Evolutionary conservation across 2,329 filamentous ascomycete genomes (phyloP).

Genomic region (Colletotrichum shisoi): DNA sequence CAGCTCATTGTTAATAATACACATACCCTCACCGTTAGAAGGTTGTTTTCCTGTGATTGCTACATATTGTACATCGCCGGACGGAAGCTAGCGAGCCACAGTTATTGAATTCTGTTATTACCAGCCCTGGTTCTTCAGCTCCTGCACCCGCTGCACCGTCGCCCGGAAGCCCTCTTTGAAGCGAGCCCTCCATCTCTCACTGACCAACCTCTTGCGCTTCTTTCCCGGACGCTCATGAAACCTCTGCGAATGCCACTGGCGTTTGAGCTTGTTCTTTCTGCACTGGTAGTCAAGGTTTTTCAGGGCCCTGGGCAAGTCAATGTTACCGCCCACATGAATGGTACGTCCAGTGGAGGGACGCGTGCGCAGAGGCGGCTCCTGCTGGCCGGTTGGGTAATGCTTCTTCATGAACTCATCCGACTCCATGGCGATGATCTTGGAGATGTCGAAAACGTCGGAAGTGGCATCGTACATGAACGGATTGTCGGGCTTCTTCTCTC

Average conservation of each 20-base stretch:
- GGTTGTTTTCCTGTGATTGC: slow-evolving; percentile 11
- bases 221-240: slow-evolving; percentile 79
- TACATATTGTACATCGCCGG: slow-evolving; percentile 34
- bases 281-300: slow-evolving; percentile 52
- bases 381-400: slow-evolving; percentile 32
- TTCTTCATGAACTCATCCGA: slow-evolving; percentile 42
- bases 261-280: slow-evolving; percentile 63
- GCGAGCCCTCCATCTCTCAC: slow-evolving; percentile 71
- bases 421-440: slow-evolving; percentile 49
- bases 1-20: slow-evolving; percentile 21
- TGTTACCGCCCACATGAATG: slow-evolving; percentile 51
- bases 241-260: slow-evolving; percentile 65
- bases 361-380: slow-evolving; percentile 48
- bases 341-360: slow-evolving; percentile 57
- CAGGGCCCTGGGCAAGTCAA: slow-evolving; percentile 58
- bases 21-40: slow-evolving; percentile 13
- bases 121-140: slow-evolving; percentile 82
- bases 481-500: slow-evolving; percentile 8
- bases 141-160: slow-evolving; percentile 69
- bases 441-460: slow-evolving; percentile 45
- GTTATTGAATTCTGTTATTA: slow-evolving; percentile 49
- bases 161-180: slow-evolving; percentile 75
- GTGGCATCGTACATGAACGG: slow-evolving; percentile 39
- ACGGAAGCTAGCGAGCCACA: not conserved
- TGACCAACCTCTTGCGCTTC: slow-evolving; percentile 78